Evolutionary conservation across 805 yeast species (phyloP), one percentile per base, ranked within the genome.

Genomic region (Kluyveromyces wickerhamii): DNA sequence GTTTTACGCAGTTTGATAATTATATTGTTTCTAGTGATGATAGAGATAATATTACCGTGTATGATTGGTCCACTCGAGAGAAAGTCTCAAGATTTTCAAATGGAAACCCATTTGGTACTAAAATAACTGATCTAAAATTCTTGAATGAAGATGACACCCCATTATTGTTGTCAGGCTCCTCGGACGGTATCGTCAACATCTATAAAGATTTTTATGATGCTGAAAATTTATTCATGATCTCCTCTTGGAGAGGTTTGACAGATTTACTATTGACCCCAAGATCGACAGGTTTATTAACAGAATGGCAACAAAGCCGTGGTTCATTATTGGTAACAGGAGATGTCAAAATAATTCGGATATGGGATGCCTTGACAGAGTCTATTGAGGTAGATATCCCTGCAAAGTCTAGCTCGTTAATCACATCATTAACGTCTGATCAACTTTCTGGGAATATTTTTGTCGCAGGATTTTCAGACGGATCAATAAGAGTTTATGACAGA

Each of bases 271-370:
- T 86, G 17, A 79, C 94, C 0, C 83, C 89, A 17, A 71, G 84
- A 48, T 79, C 87, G 18, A 75, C 85, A 11, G 96, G 96, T 3
- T 63, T 89, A 34, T 71, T 86, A 13, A 76, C 88, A 8, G 97
- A 92, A 46, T 92, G 98, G 98, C 97, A 89, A 57, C 98, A 92
- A 52, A 80, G 92, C 29, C 66, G 96, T 40, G 98, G 98, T 0
- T 75, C 95, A 1, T 63, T 92, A 24, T 63, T 89, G 35, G 95
- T 84, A 1, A 87, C 95, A 26, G 98, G 98, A 29, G 97, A 92
- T 63, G 95, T 85, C 7, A 84, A 88, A 48, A 78, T 87, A 16
- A 85, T 92, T 36, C 67, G 95, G 38, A 67, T 88, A 2, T 92
- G 98, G 98, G 97, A 92, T 60, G 97, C 97, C 0, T 92, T 95